Percentiles rank a stretch among this genome's conserved stretches.
Evolutionary conservation across 2,329 filamentous ascomycete genomes (phyloP).

Genomic region (Clarireedia homoeocarpa): DNA sequence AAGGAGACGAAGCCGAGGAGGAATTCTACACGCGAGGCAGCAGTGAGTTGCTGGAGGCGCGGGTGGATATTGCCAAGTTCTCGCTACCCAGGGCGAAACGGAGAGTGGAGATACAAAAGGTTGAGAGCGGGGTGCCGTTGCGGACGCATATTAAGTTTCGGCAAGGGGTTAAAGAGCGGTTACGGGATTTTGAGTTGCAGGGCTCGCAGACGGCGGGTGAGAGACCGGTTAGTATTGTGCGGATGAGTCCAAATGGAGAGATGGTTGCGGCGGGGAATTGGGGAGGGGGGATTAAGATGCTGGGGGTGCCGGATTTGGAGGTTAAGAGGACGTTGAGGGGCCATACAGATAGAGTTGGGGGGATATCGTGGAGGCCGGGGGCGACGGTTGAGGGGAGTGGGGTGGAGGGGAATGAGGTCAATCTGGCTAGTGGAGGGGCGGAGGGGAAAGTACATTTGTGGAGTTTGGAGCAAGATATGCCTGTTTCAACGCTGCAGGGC

Average conservation of each 20-base stretch:
- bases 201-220: constrained; percentile 91
- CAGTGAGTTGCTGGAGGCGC: constrained; percentile 63
- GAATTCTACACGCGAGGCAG: constrained; percentile 92
- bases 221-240: constrained; percentile 81
- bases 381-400: constrained; percentile 65
- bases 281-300: constrained; percentile 80
- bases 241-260: constrained; percentile 80
- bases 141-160: constrained; percentile 89
- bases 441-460: constrained; percentile 85
- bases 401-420: constrained; percentile 66
- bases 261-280: constrained; percentile 86
- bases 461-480: constrained; percentile 81
- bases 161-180: constrained; percentile 75
- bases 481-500: constrained; percentile 71
- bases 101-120: constrained; percentile 67
- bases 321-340: constrained; percentile 70
- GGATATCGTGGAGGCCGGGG: constrained; percentile 82
- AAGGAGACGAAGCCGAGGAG: constrained; percentile 70
- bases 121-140: constrained; percentile 75
- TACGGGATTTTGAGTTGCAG: constrained; percentile 81
- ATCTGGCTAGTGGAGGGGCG: constrained; percentile 83
- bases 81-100: constrained; percentile 76
- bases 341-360: constrained; percentile 83
- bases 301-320: constrained; percentile 74
- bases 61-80: constrained; percentile 72